Conservation (phyloP, 2,329 filamentous ascomycete species). For the Corniculantispora saksenae region DNA sequence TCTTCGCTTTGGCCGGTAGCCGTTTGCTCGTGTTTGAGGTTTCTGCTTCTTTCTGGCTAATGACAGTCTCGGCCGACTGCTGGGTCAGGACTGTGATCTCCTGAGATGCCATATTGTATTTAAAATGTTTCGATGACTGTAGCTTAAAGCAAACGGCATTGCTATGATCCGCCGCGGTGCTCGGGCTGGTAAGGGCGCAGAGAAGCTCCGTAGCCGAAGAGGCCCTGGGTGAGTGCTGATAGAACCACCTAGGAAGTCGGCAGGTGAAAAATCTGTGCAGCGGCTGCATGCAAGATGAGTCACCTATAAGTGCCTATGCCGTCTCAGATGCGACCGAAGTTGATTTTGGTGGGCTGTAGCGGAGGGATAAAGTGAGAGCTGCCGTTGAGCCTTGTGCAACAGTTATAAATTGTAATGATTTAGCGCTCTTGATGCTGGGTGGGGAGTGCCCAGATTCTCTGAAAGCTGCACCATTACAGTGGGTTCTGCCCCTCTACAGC, state of each 20-base stretch:
- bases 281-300: background rate
- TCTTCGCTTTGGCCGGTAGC: background rate
- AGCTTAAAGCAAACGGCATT: background rate
- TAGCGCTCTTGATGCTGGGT: background rate
- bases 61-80: background rate
- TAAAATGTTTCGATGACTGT: background rate
- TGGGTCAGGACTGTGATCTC: background rate
- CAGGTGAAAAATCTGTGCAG: background rate
- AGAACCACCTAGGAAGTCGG: background rate
- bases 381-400: background rate
- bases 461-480: background rate
- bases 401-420: background rate
- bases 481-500: constrained; percentile 1
- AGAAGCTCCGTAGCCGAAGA: background rate
- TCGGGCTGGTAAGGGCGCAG: background rate
- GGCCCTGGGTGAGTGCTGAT: background rate
- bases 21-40: background rate
- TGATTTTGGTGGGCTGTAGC: background rate
- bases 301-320: background rate
- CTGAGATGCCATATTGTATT: constrained; percentile 1
- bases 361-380: background rate
- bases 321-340: too few relatives aligned
- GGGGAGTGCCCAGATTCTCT: background rate
- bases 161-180: background rate
- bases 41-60: background rate